Evolutionary conservation across 495 filamentous ascomycete species (phyloP).

Genomic region (Penicillium verhagenii): DNA sequence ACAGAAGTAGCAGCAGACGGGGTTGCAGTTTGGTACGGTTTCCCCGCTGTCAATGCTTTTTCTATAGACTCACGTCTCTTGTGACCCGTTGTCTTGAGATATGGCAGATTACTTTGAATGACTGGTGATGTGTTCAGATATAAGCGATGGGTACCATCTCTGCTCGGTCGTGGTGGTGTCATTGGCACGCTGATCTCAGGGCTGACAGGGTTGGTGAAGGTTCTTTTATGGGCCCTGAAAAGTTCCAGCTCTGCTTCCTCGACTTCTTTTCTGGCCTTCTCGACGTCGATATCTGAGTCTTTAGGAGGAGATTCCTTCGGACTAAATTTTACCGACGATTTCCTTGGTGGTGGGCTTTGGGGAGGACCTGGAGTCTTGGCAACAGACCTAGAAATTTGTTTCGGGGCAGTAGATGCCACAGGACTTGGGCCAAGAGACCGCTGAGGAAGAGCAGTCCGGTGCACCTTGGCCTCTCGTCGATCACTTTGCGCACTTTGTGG

Average conservation of each 20-base stretch:
- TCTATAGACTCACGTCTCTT: slow-evolving; percentile 44
- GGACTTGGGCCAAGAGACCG: slow-evolving; percentile 3
- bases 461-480: slow-evolving; percentile 61
- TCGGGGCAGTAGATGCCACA: not conserved
- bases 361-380: slow-evolving; percentile 37
- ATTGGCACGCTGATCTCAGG: slow-evolving; percentile 9
- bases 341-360: slow-evolving; percentile 61
- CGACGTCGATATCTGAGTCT: slow-evolving; percentile 20
- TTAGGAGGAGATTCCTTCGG: slow-evolving; percentile 16
- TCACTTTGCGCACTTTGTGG: slow-evolving; percentile 61
- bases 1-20: slow-evolving; percentile 35
- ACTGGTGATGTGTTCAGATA: slow-evolving; percentile 62
- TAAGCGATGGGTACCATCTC: slow-evolving; percentile 74
- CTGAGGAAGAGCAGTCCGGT: slow-evolving; percentile 45
- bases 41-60: slow-evolving; percentile 16
- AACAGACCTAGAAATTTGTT: not conserved
- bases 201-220: not conserved
- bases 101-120: slow-evolving; percentile 73
- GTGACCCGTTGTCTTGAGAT: slow-evolving; percentile 39
- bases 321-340: slow-evolving; percentile 58
- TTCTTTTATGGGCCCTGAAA: slow-evolving; percentile 10
- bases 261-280: slow-evolving; percentile 23
- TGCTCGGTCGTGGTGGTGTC: slow-evolving; percentile 61
- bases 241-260: slow-evolving; percentile 27
- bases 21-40: slow-evolving; percentile 13